phyloP scores from a whole-genome alignment of 305 asterid species.

The Galium porrigens region DNA sequence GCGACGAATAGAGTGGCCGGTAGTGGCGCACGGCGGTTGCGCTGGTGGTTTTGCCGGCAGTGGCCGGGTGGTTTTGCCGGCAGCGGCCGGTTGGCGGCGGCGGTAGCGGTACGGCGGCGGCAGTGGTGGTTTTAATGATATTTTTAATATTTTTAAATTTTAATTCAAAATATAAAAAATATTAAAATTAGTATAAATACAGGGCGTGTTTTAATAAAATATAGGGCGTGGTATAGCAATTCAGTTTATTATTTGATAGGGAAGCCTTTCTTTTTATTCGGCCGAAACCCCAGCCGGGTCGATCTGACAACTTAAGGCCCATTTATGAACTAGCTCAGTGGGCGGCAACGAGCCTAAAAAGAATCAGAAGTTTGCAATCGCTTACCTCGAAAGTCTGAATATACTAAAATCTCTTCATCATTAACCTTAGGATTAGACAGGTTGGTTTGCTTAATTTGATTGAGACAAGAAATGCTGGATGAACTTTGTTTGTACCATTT shows the following conservation, averaged over 20 bases:
- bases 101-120: no score
- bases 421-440: neutral
- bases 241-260: neutral
- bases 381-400: neutral
- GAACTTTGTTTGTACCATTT: neutral
- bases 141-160: no score
- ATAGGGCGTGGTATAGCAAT: no score
- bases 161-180: no score
- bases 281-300: neutral
- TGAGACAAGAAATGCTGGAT: neutral
- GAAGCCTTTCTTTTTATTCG: neutral
- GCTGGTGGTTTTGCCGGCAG: no score
- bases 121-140: no score
- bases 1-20: no score
- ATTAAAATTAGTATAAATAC: no score
- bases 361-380: neutral
- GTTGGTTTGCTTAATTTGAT: neutral
- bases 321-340: neutral
- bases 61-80: no score
- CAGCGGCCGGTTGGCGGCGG: no score
- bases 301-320: neutral
- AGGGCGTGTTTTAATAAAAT: no score
- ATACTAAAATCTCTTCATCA: neutral
- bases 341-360: constrained; percentile 1
- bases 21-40: no score